A percentile compares a stretch with the other conserved stretches of the same genome.
Conservation (phyloP, 75 land plant genomes). For the Picea sitchensis region DNA sequence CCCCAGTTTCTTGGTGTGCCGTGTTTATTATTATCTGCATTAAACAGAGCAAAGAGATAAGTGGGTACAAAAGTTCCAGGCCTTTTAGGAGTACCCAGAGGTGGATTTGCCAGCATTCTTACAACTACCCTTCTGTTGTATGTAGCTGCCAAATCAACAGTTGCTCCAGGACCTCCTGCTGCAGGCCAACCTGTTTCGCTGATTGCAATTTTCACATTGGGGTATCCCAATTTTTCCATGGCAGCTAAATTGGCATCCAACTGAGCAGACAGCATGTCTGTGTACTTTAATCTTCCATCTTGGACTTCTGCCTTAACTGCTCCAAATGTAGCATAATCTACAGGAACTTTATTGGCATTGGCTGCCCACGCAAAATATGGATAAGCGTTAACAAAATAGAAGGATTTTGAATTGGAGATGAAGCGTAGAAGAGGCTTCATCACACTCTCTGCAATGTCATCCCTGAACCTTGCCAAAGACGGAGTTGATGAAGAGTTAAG, state of each 20-base stretch:
- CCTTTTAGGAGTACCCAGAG: slow-evolving; percentile 71
- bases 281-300: slow-evolving; percentile 36
- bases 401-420: slow-evolving; percentile 16
- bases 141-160: slow-evolving; percentile 64
- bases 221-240: slow-evolving; percentile 51
- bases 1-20: slow-evolving; percentile 22
- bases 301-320: slow-evolving; percentile 25
- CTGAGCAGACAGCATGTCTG: slow-evolving; percentile 74
- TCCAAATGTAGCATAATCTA: slow-evolving; percentile 25
- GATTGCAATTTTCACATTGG: slow-evolving; percentile 44
- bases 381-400: slow-evolving; percentile 21
- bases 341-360: slow-evolving; percentile 4
- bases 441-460: slow-evolving; percentile 4
- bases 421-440: slow-evolving; percentile 20
- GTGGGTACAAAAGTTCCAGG: slow-evolving; percentile 52
- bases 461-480: slow-evolving; percentile 20
- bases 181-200: slow-evolving; percentile 98
- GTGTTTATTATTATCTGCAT: slow-evolving; percentile 43
- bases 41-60: slow-evolving; percentile 72
- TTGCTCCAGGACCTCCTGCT: slow-evolving; percentile 64
- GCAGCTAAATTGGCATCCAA: slow-evolving; percentile 64
- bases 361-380: slow-evolving; percentile 22
- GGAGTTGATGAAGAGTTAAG: slow-evolving; percentile 19
- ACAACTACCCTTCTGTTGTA: slow-evolving; percentile 69
- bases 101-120: slow-evolving; percentile 35